Evolutionary conservation across 768 basidiomycete genomes (phyloP), one percentile per base, ranked within the genome.

Genomic region (Tylopilus subfusipes): DNA sequence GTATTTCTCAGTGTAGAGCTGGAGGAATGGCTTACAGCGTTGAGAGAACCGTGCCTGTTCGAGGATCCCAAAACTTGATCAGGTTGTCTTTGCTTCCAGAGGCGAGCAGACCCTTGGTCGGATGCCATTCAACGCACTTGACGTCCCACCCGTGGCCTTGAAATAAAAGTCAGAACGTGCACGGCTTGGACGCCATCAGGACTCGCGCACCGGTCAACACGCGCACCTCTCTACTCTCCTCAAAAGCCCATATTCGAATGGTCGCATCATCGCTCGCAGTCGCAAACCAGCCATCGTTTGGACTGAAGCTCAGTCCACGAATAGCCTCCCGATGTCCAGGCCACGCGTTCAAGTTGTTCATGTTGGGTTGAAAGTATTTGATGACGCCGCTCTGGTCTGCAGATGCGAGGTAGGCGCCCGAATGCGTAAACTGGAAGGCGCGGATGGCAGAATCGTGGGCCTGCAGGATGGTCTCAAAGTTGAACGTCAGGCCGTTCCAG

Each of bases 41-140:
- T 6, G 93, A 92, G 8, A 99, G 79, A 11, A 86, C 84, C 0
- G 90, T 94, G 33, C 90, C 92, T 11, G 92, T 93, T 34, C 97
- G 80, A 21, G 97, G 97, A 69, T 99, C 97, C 97, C 97, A 99
- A 73, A 99, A 99, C 65, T 98, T 98, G 72, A 98, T 93, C 62
- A 93, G 83, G 70, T 98, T 97, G 72, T 99, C 97, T 72, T 98
- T 98, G 63, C 91, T 93, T 24, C 97, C 97, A 4, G 92, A 94
- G 6, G 90, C 93, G 21, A 99, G 80, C 10, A 99, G 77, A 11
- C 96, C 96, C 72, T 98, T 98, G 0, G 89, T 92, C 5, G 94
- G 93, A 73, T 99, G 97, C 97, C 97, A 99, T 75, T 98, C 89
- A 1, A 98, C 93, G 56, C 93, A 97, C 67, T 95, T 90, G 21